Conservation (phyloP, 2,329 filamentous ascomycete species). For the Aspergillus persii region DNA sequence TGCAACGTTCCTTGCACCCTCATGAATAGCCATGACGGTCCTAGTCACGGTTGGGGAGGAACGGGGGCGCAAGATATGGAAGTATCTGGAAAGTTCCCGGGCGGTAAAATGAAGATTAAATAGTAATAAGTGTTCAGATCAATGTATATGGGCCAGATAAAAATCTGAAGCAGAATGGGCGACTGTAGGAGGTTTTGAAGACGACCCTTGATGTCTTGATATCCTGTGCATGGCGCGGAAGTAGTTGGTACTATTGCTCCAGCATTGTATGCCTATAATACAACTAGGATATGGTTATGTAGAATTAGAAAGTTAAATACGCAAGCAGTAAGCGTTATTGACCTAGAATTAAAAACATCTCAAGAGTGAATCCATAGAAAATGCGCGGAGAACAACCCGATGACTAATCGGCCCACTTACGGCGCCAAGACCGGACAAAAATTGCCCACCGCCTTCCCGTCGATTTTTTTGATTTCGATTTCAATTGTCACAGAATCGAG, state of each 20-base stretch:
- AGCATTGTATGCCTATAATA: too few relatives aligned
- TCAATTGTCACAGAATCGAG: slow-evolving; percentile 29
- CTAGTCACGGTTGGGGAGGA: slow-evolving; percentile 23
- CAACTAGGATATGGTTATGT: background rate
- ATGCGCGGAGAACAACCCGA: background rate
- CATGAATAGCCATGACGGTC: slow-evolving; percentile 6
- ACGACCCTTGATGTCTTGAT: slow-evolving; percentile 17
- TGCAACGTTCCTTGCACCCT: slow-evolving; percentile 36
- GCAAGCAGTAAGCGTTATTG: background rate
- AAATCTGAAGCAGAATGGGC: slow-evolving; percentile 35
- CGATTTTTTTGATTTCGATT: slow-evolving; percentile 34
- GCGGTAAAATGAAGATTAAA: slow-evolving; percentile 6
- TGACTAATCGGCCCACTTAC: background rate
- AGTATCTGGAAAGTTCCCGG: slow-evolving; percentile 27
- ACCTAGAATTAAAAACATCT: background rate
- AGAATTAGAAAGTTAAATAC: background rate
- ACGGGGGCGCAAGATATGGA: slow-evolving; percentile 25
- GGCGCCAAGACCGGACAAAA: slow-evolving; percentile 30
- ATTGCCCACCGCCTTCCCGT: slow-evolving; percentile 36
- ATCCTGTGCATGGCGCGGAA: background rate
- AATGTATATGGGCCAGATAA: background rate
- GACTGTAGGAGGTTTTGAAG: slow-evolving; percentile 40
- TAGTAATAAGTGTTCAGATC: slow-evolving; percentile 7
- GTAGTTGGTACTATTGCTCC: too few relatives aligned
- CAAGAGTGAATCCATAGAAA: background rate